phyloP scores from a whole-genome alignment of 768 basidiomycete genomes.

The Pleurotus platypus region DNA sequence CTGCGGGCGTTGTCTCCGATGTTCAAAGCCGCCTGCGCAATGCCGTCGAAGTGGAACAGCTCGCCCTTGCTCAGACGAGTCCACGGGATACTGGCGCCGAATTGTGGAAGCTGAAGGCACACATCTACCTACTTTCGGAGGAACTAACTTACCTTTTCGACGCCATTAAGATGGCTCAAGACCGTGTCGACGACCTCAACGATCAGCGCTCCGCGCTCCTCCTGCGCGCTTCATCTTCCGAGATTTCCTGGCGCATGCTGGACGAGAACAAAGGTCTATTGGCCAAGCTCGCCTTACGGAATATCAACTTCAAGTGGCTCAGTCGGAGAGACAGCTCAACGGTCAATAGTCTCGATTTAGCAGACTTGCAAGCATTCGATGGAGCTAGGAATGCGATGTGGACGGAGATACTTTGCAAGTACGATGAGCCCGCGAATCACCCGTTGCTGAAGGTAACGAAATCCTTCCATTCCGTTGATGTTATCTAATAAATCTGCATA shows the following conservation, averaged over 20 bases:
- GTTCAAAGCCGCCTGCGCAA: constrained; percentile 73
- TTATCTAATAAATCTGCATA: constrained; percentile 3
- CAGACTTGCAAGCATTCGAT: constrained; percentile 83
- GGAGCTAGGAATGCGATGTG: constrained; percentile 78
- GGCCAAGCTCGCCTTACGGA: constrained; percentile 80
- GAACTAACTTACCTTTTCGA: constrained; percentile 85
- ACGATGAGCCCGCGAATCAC: constrained; percentile 66
- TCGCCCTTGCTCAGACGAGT: constrained; percentile 34
- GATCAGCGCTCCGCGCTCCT: constrained; percentile 80
- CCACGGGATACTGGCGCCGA: constrained; percentile 41
- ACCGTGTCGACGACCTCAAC: constrained; percentile 59
- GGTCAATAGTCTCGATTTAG: constrained; percentile 69
- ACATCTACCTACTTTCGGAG: constrained; percentile 68
- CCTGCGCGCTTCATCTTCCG: constrained; percentile 75
- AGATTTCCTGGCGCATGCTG: constrained; percentile 92
- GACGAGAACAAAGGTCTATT: constrained; percentile 68
- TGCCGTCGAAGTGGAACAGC: constrained; percentile 48
- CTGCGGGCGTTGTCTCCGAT: constrained; percentile 65
- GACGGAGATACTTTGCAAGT: constrained; percentile 84
- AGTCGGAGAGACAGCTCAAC: constrained; percentile 87
- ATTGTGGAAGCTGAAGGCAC: constrained; percentile 64
- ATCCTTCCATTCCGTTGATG: background rate
- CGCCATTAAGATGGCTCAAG: constrained; percentile 79
- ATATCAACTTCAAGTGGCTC: constrained; percentile 78
- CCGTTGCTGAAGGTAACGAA: constrained; percentile 63